Conservation (phyloP, 352 stramenopile species). For the Phytophthora sojae region DNA sequence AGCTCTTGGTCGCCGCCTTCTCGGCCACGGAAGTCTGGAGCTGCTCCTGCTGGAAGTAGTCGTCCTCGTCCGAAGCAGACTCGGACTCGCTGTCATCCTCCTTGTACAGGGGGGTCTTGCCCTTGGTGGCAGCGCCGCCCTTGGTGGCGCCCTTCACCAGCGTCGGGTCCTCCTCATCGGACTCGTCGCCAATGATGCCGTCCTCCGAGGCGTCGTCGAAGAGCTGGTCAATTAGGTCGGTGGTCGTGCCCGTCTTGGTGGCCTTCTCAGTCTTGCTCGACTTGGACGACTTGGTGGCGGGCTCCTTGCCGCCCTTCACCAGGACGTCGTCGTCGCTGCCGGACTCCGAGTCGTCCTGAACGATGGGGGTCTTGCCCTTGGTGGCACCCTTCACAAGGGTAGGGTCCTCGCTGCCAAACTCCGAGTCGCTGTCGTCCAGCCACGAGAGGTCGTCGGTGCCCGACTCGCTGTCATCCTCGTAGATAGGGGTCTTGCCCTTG, state of each 20-base stretch:
- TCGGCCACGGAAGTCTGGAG: too few species aligned
- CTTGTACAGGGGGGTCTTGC: too few species aligned
- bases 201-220: too few species aligned
- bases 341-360: neutral
- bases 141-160: too few species aligned
- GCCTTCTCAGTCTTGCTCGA: constrained; percentile 7
- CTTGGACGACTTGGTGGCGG: constrained; percentile 16
- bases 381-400: constrained; percentile 8
- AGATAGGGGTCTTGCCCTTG: constrained; percentile 9
- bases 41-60: too few species aligned
- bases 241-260: constrained; percentile 12
- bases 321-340: neutral
- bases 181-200: too few species aligned
- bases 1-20: too few species aligned
- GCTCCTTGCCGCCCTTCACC: constrained; percentile 21
- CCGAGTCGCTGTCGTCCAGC: constrained; percentile 12
- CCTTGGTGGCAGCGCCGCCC: too few species aligned
- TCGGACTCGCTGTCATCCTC: too few species aligned
- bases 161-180: too few species aligned
- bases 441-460: neutral
- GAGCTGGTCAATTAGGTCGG: constrained; percentile 2
- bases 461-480: neutral
- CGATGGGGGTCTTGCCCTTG: constrained; percentile 5
- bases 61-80: too few species aligned
- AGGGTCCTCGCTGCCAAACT: constrained; percentile 8